A percentile compares a stretch with the other conserved stretches of the same genome.
These are phyloP conservation scores for Cladosporium halotolerans DNA, from an alignment of 2,329 filamentous ascomycete species.

Conservation along the genomic window DNA sequence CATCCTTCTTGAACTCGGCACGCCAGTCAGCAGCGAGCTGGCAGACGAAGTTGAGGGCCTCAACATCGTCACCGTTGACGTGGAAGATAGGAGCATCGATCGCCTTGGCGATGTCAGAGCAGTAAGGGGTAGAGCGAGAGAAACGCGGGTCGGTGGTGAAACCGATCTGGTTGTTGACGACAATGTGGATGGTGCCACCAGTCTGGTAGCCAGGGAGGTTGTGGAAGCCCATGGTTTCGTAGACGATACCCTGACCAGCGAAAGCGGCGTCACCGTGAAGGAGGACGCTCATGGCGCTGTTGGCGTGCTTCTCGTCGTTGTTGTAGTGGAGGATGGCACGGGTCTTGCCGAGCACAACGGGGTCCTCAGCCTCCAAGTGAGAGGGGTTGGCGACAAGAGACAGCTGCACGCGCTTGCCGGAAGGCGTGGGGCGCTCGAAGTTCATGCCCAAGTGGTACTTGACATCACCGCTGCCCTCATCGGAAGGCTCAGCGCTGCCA, in stretches of 20 bases:
- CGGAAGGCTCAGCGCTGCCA: conserved; percentile 76
- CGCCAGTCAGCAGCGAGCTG: conserved; percentile 97
- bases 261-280: conserved; percentile 97
- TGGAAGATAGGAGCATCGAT: conserved; percentile 99
- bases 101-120: conserved; percentile 97
- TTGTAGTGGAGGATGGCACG: conserved; percentile 99
- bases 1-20: conserved; percentile 96
- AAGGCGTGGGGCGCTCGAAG: conserved; percentile 96
- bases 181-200: conserved; percentile 90
- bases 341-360: conserved; percentile 94
- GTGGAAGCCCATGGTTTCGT: conserved; percentile 97
- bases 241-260: conserved; percentile 92
- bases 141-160: conserved; percentile 98
- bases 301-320: conserved; percentile 84
- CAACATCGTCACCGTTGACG: conserved; percentile 96
- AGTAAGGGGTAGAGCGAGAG: conserved; percentile 95
- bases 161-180: conserved; percentile 99
- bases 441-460: conserved; percentile 99
- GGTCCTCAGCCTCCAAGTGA: conserved; percentile 95
- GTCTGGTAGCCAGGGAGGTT: conserved; percentile 93
- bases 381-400: conserved; percentile 98
- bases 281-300: conserved; percentile 88
- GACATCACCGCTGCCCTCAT: conserved; percentile 96
- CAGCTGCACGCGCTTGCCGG: conserved; percentile 97
- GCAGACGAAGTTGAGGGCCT: conserved; percentile 97